Conservation (phyloP, 306 rosid genomes). For the Trifolium dubium region DNA sequence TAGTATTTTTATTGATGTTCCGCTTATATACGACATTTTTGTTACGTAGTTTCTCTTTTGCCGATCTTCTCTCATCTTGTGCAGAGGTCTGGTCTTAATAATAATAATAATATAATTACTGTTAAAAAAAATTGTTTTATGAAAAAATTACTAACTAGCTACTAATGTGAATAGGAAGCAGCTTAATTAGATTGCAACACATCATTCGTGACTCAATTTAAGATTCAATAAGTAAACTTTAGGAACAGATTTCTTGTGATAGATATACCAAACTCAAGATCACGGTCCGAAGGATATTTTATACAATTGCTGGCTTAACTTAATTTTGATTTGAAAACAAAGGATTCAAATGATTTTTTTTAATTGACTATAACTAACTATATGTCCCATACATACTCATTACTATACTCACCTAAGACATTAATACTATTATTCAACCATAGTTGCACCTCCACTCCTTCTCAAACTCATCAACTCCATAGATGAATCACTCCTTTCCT, state of each 20-base stretch:
- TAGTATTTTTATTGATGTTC: too few species aligned
- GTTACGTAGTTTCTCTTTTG: too few species aligned
- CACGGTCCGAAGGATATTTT: background rate
- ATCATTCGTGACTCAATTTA: constrained; percentile 11
- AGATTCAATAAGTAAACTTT: constrained; percentile 6
- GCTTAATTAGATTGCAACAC: background rate
- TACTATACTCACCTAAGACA: background rate
- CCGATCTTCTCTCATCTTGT: too few species aligned
- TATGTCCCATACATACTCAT: background rate
- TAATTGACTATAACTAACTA: background rate
- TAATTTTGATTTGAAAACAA: too few species aligned
- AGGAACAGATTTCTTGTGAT: constrained; percentile 40
- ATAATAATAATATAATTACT: too few species aligned
- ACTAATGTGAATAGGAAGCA: background rate
- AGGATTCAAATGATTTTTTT: too few species aligned
- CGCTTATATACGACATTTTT: too few species aligned
- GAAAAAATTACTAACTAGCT: background rate
- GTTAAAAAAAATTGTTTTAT: too few species aligned
- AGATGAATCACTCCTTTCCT: background rate
- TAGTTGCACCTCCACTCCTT: background rate
- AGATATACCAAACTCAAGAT: constrained; percentile 14
- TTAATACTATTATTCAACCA: background rate
- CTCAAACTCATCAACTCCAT: constrained; percentile 38
- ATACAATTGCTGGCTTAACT: too few species aligned
- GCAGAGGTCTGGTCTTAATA: too few species aligned